A percentile compares a stretch with the other conserved stretches of the same genome.
phyloP scores from a whole-genome alignment of 441 rosid species.

The Gossypium trilobum region DNA sequence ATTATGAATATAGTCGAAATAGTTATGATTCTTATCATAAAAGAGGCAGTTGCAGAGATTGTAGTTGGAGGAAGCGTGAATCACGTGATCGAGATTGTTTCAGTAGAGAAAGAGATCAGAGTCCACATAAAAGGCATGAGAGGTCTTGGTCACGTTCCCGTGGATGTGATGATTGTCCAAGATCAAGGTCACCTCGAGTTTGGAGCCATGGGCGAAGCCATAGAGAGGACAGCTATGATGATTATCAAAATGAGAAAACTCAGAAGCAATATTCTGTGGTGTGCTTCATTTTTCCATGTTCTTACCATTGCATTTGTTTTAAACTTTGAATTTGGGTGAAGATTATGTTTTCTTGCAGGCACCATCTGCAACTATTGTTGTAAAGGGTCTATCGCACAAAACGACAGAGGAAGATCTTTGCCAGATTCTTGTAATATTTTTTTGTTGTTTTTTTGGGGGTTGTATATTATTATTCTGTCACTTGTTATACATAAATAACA shows the following conservation, averaged over 20 bases:
- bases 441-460: constrained; percentile 11
- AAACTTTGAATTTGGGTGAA: constrained; percentile 8
- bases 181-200: constrained; percentile 76
- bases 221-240: constrained; percentile 69
- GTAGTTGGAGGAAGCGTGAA: constrained; percentile 53
- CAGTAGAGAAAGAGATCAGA: constrained; percentile 68
- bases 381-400: constrained; percentile 86
- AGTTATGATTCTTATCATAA: constrained; percentile 90
- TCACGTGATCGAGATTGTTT: constrained; percentile 59
- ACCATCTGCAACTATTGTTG: constrained; percentile 86
- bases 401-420: constrained; percentile 85
- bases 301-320: constrained; percentile 14
- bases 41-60: constrained; percentile 61
- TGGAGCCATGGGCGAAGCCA: constrained; percentile 56
- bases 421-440: constrained; percentile 70
- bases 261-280: constrained; percentile 62
- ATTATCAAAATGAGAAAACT: constrained; percentile 48
- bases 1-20: constrained; percentile 56
- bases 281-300: constrained; percentile 19
- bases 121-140: constrained; percentile 68
- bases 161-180: constrained; percentile 56
- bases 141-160: constrained; percentile 45
- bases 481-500: constrained; percentile 1
- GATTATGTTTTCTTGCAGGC: constrained; percentile 38
- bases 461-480: background rate